Conservation (phyloP, 192 early-diverging fungal species). For the Backusella parvicylindrica region DNA sequence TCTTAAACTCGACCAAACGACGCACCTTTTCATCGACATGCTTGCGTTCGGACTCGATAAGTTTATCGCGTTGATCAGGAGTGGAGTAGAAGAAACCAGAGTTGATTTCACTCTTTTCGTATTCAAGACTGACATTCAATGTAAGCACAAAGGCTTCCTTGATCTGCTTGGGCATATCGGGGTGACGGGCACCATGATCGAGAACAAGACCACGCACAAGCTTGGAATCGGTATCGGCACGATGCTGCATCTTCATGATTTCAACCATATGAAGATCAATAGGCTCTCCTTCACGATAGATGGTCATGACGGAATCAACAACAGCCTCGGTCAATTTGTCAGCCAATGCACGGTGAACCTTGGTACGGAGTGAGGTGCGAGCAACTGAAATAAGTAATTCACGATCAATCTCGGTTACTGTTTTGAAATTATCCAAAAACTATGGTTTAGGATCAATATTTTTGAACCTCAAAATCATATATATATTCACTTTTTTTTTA, state of each 20-base stretch:
- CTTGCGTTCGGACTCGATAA: conserved; percentile 95
- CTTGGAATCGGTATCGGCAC: conserved; percentile 89
- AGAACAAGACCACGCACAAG: conserved; percentile 93
- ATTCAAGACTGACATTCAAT: conserved; percentile 96
- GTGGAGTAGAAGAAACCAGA: conserved; percentile 98
- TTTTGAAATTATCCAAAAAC: conserved; percentile 91
- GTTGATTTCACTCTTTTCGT: conserved; percentile 99
- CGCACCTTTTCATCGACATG: conserved; percentile 93
- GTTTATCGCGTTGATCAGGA: conserved; percentile 97
- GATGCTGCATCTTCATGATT: conserved; percentile 99
- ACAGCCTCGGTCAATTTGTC: conserved; percentile 92
- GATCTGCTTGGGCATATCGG: conserved; percentile 97
- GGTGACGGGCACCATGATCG: conserved; percentile 98
- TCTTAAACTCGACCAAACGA: conserved; percentile 97
- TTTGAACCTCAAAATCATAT: too few relatives aligned
- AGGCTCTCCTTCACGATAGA: conserved; percentile 74
- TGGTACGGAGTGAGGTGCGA: conserved; percentile 94
- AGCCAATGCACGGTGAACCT: conserved; percentile 86
- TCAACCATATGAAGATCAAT: conserved; percentile 99
- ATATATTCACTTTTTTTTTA: background rate
- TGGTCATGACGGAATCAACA: conserved; percentile 92
- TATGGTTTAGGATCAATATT: conserved; percentile 10
- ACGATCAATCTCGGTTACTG: conserved; percentile 74
- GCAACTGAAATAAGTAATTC: conserved; percentile 87
- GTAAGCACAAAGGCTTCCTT: conserved; percentile 91